phyloP scores from a whole-genome alignment of 2,329 filamentous ascomycete species.

The Rhynchosporium secalis region DNA sequence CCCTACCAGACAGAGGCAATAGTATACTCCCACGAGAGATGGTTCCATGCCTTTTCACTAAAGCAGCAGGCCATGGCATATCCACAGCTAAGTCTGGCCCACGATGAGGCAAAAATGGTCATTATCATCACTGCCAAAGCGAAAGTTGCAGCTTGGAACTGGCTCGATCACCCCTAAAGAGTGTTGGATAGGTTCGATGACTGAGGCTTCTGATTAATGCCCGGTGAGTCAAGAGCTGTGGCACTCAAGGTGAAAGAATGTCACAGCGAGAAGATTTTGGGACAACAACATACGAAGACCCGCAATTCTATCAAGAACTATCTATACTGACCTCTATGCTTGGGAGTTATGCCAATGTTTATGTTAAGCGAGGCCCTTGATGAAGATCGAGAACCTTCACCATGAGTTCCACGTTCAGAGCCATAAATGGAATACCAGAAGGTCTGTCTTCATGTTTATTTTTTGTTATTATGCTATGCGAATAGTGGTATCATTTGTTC shows the following conservation, averaged over 20 bases:
- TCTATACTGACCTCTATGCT: not conserved
- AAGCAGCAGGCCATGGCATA: not conserved
- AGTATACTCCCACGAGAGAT: not conserved
- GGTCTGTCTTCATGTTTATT: not conserved
- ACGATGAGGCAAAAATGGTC: slow-evolving; percentile 15
- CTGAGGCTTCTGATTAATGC: slow-evolving; percentile 32
- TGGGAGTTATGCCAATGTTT: not conserved
- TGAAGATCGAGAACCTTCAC: not conserved
- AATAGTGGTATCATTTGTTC: not conserved
- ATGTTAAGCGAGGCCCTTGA: not conserved
- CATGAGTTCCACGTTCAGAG: too few species aligned
- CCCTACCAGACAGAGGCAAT: not conserved
- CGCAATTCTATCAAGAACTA: not conserved
- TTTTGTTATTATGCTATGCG: not conserved
- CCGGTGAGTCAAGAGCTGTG: slow-evolving; percentile 23
- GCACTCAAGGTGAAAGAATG: slow-evolving; percentile 19
- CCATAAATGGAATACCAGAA: too few species aligned
- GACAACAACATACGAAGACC: slow-evolving; percentile 23
- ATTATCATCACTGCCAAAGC: slow-evolving; percentile 27
- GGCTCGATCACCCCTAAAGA: slow-evolving; percentile 30
- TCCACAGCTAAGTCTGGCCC: slow-evolving; percentile 21
- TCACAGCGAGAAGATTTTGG: slow-evolving; percentile 30
- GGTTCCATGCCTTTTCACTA: not conserved
- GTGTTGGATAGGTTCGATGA: slow-evolving; percentile 28
- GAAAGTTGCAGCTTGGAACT: slow-evolving; percentile 30